phyloP scores from a whole-genome alignment of 2,329 filamentous ascomycete species.

The Talaromyces sp. region DNA sequence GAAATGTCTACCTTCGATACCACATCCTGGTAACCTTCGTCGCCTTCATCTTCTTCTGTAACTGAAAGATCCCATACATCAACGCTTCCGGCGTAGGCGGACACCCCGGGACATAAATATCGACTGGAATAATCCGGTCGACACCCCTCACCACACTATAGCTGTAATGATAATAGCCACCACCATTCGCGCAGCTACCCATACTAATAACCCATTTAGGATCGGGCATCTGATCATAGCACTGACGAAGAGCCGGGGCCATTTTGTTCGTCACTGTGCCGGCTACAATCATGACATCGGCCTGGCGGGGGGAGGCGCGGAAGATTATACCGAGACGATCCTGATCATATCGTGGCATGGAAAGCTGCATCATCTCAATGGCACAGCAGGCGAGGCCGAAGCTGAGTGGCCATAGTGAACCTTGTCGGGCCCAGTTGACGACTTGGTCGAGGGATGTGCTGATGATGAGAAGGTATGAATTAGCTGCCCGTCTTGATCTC shows the following conservation, averaged over 20 bases:
- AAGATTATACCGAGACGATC: constrained; percentile 88
- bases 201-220: constrained; percentile 83
- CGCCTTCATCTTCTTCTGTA: constrained; percentile 70
- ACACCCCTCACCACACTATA: constrained; percentile 73
- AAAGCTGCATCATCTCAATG: constrained; percentile 90
- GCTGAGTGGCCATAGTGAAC: constrained; percentile 83
- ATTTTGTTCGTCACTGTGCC: constrained; percentile 95
- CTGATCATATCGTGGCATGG: constrained; percentile 83
- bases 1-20: constrained; percentile 48
- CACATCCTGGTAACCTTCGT: constrained; percentile 51
- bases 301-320: constrained; percentile 80
- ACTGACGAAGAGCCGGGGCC: constrained; percentile 82
- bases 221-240: constrained; percentile 95
- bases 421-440: constrained; percentile 79
- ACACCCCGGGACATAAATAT: constrained; percentile 76
- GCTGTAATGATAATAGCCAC: constrained; percentile 83
- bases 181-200: constrained; percentile 80
- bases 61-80: constrained; percentile 64
- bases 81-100: constrained; percentile 53
- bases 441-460: constrained; percentile 60
- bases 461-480: background rate
- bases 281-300: constrained; percentile 90
- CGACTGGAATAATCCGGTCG: constrained; percentile 73
- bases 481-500: background rate
- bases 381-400: constrained; percentile 87